Percentiles rank a stretch among this genome's conserved stretches.
Evolutionary conservation across 2,329 filamentous ascomycete genomes (phyloP).

Genomic region (Epichloe elymi): DNA sequence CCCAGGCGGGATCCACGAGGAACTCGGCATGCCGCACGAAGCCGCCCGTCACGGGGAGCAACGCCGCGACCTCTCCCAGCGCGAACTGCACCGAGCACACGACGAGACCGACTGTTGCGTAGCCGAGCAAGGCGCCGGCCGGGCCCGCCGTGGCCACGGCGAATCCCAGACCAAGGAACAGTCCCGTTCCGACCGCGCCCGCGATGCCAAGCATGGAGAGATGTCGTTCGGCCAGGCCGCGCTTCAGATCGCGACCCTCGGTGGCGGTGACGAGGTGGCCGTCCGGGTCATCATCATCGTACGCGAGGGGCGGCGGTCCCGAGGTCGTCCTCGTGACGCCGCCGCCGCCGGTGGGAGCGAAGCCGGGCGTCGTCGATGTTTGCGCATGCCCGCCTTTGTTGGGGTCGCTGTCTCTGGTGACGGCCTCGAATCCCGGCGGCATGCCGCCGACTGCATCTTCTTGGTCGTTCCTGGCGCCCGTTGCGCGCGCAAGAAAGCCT

Average conservation of each 20-base stretch:
- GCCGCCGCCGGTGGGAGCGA: not conserved
- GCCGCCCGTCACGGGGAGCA: slow-evolving; percentile 48
- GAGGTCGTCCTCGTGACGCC: not conserved
- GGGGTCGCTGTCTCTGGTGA: too few relatives aligned
- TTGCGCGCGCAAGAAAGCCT: too few relatives aligned
- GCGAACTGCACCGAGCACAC: slow-evolving; percentile 45
- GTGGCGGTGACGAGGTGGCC: slow-evolving; percentile 32
- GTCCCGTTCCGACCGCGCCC: slow-evolving; percentile 46
- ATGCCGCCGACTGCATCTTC: too few relatives aligned
- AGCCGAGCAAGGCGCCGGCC: slow-evolving; percentile 35
- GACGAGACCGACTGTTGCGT: slow-evolving; percentile 42
- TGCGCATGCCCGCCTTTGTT: not conserved
- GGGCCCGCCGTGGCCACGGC: slow-evolving; percentile 39
- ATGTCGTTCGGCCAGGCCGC: slow-evolving; percentile 28
- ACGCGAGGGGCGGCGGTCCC: not conserved
- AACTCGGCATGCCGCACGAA: slow-evolving; percentile 49
- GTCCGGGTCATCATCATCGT: slow-evolving; percentile 11
- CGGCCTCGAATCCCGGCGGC: too few relatives aligned
- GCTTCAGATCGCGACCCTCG: slow-evolving; percentile 36
- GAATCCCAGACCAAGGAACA: slow-evolving; percentile 45
- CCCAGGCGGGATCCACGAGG: slow-evolving; percentile 47
- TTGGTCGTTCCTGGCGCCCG: too few relatives aligned
- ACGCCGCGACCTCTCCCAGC: slow-evolving; percentile 45
- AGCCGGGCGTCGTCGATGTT: not conserved
- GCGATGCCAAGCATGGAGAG: slow-evolving; percentile 51